These are phyloP conservation scores for Domatiomyces catenatus DNA, from an alignment of 2,329 filamentous ascomycete genomes.

Conservation along the genomic window DNA sequence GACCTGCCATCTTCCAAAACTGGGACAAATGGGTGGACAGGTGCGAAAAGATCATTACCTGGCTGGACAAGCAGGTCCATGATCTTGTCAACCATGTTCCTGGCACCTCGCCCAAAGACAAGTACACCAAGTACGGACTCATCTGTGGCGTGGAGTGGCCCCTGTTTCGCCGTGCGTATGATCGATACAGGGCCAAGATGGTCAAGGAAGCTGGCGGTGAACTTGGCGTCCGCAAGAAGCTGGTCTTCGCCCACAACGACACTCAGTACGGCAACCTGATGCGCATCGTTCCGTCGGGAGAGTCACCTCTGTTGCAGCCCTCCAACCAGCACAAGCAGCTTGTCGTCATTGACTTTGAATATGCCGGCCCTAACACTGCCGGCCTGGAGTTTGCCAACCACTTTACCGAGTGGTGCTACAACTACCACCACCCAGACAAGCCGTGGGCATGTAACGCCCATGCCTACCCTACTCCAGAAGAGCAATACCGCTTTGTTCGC, in stretches of 20 bases:
- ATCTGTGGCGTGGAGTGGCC: constrained; percentile 77
- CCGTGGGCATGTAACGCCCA: constrained; percentile 54
- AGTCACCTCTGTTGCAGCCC: constrained; percentile 74
- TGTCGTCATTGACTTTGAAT: constrained; percentile 96
- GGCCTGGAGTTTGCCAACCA: constrained; percentile 94
- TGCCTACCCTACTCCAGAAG: constrained; percentile 57
- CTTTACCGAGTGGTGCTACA: constrained; percentile 95
- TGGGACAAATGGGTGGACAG: constrained; percentile 83
- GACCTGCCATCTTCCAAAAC: constrained; percentile 75
- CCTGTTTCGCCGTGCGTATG: constrained; percentile 56
- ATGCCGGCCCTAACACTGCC: constrained; percentile 72
- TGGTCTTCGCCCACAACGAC: constrained; percentile 97
- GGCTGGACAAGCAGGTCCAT: constrained; percentile 44
- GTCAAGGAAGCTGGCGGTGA: constrained; percentile 53
- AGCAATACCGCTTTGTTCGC: constrained; percentile 58
- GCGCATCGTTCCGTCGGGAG: constrained; percentile 51
- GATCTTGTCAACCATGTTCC: constrained; percentile 28
- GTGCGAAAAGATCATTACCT: constrained; percentile 37
- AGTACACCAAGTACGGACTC: constrained; percentile 39
- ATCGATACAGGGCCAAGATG: constrained; percentile 64
- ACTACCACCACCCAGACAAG: constrained; percentile 63
- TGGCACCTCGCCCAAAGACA: constrained; percentile 20
- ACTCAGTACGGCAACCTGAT: constrained; percentile 98
- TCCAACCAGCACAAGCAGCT: constrained; percentile 92
- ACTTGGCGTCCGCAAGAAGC: constrained; percentile 51